Conservation (phyloP, 371 early-diverging fungal species). For the Mortierella sp. region DNA sequence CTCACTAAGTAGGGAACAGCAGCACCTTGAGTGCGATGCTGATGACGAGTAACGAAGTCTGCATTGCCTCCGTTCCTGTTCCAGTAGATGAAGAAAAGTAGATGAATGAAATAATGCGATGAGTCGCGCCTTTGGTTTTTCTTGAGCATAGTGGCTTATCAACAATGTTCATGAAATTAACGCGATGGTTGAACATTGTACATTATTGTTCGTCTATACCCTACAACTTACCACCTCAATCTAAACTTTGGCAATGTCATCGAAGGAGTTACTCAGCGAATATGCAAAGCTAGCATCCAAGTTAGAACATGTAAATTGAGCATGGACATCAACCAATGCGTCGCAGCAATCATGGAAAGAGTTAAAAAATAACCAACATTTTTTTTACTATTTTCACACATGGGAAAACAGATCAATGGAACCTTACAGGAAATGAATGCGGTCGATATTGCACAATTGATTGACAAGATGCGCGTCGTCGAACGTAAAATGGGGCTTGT, state of each 20-base stretch:
- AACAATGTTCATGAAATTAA: constrained; percentile 4
- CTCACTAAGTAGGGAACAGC: constrained; percentile 82
- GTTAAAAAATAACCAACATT: background rate
- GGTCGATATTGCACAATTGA: constrained; percentile 48
- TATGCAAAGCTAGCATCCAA: constrained; percentile 36
- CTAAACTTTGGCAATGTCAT: constrained; percentile 27
- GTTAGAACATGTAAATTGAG: constrained; percentile 36
- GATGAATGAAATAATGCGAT: constrained; percentile 5
- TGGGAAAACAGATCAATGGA: constrained; percentile 40
- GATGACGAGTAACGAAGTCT: constrained; percentile 59
- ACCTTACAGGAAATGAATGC: constrained; percentile 52
- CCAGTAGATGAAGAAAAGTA: background rate
- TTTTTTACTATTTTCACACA: background rate
- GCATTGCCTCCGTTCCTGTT: constrained; percentile 39
- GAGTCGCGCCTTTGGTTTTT: too few species aligned
- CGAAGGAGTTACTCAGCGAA: constrained; percentile 47
- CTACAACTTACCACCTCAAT: background rate
- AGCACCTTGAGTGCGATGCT: constrained; percentile 77
- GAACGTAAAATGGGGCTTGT: constrained; percentile 57
- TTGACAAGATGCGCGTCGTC: constrained; percentile 51
- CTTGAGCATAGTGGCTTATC: constrained; percentile 1
- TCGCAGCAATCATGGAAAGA: background rate
- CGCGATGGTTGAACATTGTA: background rate
- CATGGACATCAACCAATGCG: background rate
- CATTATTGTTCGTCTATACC: background rate